Evolutionary conservation across 139 green algal genomes (phyloP).

Genomic region (Tetratostichococcus sp.): DNA sequence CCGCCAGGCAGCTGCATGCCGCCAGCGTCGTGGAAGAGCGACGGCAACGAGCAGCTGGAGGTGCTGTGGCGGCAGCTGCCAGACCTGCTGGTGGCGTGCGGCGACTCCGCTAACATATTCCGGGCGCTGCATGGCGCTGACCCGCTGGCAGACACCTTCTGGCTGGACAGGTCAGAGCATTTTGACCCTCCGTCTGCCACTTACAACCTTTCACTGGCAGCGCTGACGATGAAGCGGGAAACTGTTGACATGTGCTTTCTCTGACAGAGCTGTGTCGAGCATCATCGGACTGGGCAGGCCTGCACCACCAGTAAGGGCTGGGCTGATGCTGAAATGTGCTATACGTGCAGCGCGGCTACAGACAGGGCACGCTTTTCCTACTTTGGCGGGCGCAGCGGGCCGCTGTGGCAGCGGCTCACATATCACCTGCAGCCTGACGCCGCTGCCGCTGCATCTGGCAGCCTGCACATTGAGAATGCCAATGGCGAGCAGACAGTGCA

Average conservation of each 20-base stretch:
- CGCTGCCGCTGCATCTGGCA: background rate
- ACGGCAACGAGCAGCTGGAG: conserved; percentile 12
- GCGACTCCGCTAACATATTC: conserved; percentile 29
- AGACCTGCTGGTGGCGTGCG: conserved; percentile 13
- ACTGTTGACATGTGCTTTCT: too few species aligned
- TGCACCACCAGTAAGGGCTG: background rate
- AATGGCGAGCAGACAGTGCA: background rate
- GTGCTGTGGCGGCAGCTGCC: conserved; percentile 21
- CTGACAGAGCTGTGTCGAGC: too few species aligned
- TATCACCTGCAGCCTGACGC: conserved; percentile 51
- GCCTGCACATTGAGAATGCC: conserved; percentile 4
- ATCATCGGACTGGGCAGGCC: too few species aligned
- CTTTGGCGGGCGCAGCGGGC: conserved; percentile 79
- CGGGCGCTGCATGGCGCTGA: conserved; percentile 26
- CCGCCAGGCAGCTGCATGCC: conserved; percentile 1
- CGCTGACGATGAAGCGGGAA: background rate
- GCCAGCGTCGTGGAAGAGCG: background rate
- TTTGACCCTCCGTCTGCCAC: too few species aligned
- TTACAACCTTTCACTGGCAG: background rate
- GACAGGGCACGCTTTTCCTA: conserved; percentile 87
- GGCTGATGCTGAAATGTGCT: background rate
- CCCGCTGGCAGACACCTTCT: conserved; percentile 68
- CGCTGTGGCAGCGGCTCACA: conserved; percentile 69
- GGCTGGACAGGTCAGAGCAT: conserved; percentile 79
- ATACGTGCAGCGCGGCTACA: conserved; percentile 36